Percentiles rank a stretch among this genome's conserved stretches.
Conservation (phyloP, 768 basidiomycete species). For the Panaeolus cyanescens region DNA sequence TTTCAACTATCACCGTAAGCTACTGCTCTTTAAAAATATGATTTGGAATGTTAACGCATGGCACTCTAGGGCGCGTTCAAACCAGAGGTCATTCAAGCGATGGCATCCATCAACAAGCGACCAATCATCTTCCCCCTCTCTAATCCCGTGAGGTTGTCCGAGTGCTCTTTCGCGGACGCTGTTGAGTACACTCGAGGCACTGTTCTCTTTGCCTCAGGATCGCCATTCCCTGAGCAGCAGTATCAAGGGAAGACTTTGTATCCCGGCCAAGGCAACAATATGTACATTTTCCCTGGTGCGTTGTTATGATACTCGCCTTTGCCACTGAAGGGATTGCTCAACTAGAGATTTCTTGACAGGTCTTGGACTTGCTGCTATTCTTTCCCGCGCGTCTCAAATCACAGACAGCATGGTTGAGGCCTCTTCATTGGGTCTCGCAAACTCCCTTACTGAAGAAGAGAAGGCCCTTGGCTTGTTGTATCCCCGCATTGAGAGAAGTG, state of each 20-base stretch:
- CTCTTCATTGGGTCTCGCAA: slow-evolving; percentile 76
- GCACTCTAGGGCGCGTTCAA: slow-evolving; percentile 67
- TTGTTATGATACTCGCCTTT: slow-evolving; percentile 14
- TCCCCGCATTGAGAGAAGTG: slow-evolving; percentile 77
- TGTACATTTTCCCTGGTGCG: slow-evolving; percentile 79
- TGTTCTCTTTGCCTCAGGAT: slow-evolving; percentile 87
- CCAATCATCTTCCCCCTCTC: slow-evolving; percentile 94
- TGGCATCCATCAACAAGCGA: slow-evolving; percentile 77
- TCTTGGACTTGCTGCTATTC: slow-evolving; percentile 78
- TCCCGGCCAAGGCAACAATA: slow-evolving; percentile 94
- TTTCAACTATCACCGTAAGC: slow-evolving; percentile 76
- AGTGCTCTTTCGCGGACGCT: slow-evolving; percentile 80
- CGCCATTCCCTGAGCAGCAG: slow-evolving; percentile 72
- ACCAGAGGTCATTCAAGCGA: slow-evolving; percentile 66
- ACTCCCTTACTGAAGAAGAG: slow-evolving; percentile 75
- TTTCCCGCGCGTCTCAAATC: slow-evolving; percentile 66
- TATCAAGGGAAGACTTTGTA: slow-evolving; percentile 59
- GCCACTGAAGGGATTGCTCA: background rate
- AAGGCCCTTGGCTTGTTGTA: slow-evolving; percentile 69
- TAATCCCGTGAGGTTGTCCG: slow-evolving; percentile 82
- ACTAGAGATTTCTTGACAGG: slow-evolving; percentile 51
- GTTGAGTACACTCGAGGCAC: slow-evolving; percentile 69
- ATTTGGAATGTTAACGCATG: background rate
- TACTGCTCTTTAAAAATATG: background rate
- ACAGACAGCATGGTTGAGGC: slow-evolving; percentile 92